These are phyloP conservation scores for Starmerella bombi DNA, from an alignment of 805 yeast species.

Conservation along the genomic window DNA sequence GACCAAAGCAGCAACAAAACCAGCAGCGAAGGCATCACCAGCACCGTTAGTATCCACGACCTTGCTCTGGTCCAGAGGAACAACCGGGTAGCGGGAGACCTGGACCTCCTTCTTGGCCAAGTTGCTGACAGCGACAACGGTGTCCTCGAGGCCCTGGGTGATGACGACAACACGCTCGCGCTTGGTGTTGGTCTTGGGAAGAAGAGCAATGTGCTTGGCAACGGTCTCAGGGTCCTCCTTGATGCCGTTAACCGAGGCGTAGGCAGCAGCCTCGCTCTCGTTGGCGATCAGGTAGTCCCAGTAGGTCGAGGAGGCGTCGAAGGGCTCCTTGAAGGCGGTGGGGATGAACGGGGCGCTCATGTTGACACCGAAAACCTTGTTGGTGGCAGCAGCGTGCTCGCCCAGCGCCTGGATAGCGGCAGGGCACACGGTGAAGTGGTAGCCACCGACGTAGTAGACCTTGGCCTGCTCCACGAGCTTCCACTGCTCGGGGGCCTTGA, in stretches of 20 bases:
- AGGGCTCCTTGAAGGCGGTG: slow-evolving; percentile 84
- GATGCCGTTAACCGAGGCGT: slow-evolving; percentile 72
- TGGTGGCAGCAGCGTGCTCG: slow-evolving; percentile 73
- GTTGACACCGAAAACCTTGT: slow-evolving; percentile 71
- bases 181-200: slow-evolving; percentile 56
- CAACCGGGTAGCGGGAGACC: slow-evolving; percentile 50
- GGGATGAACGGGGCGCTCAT: slow-evolving; percentile 95
- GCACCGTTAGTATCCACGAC: slow-evolving; percentile 96
- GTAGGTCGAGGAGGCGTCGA: slow-evolving; percentile 69
- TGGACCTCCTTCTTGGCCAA: slow-evolving; percentile 32
- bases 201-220: slow-evolving; percentile 68
- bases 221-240: slow-evolving; percentile 53
- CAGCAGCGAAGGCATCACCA: slow-evolving; percentile 97
- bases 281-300: slow-evolving; percentile 87
- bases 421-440: slow-evolving; percentile 95
- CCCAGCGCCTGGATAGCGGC: slow-evolving; percentile 84
- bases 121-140: slow-evolving; percentile 58
- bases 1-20: slow-evolving; percentile 81
- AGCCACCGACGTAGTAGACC: slow-evolving; percentile 92
- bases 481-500: slow-evolving; percentile 86
- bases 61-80: slow-evolving; percentile 49
- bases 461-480: slow-evolving; percentile 63
- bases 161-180: slow-evolving; percentile 76
- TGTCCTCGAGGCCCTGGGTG: slow-evolving; percentile 92
- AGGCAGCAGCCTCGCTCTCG: slow-evolving; percentile 93